Conservation (phyloP, 2,329 filamentous ascomycete genomes). For the Scytalidium lignicola region DNA sequence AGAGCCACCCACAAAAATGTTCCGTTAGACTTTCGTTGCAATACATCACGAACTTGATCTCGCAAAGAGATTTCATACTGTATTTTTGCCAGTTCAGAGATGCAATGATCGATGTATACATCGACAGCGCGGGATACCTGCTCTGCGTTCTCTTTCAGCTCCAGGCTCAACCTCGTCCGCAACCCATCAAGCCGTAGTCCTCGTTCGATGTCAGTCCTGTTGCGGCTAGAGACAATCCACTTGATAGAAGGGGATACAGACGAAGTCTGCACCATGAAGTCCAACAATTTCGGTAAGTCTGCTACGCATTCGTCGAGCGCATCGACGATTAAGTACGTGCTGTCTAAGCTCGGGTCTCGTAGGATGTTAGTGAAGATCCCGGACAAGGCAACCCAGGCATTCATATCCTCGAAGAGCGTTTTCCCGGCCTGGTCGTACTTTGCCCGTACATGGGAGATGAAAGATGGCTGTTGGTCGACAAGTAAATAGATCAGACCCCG, state of each 20-base stretch:
- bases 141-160: constrained; percentile 33
- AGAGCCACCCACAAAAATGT: constrained; percentile 42
- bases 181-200: constrained; percentile 18
- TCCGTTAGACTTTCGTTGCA: constrained; percentile 27
- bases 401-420: constrained; percentile 33
- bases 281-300: constrained; percentile 28
- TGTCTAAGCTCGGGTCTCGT: constrained; percentile 19
- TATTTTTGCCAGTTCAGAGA: constrained; percentile 22
- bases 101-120: constrained; percentile 32
- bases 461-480: constrained; percentile 24
- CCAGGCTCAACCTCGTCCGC: constrained; percentile 27
- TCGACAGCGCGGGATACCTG: constrained; percentile 30
- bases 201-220: constrained; percentile 32
- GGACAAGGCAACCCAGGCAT: constrained; percentile 32
- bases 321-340: constrained; percentile 14
- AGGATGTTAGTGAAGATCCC: constrained; percentile 36
- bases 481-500: no score
- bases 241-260: constrained; percentile 27
- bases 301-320: constrained; percentile 15
- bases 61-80: neutral
- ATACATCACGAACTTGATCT: constrained; percentile 9
- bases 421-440: constrained; percentile 30
- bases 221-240: constrained; percentile 41
- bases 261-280: constrained; percentile 26
- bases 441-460: constrained; percentile 30